A percentile compares a stretch with the other conserved stretches of the same genome.
phyloP scores from a whole-genome alignment of 345 rosid genomes.

The Clarkia xantiana region DNA sequence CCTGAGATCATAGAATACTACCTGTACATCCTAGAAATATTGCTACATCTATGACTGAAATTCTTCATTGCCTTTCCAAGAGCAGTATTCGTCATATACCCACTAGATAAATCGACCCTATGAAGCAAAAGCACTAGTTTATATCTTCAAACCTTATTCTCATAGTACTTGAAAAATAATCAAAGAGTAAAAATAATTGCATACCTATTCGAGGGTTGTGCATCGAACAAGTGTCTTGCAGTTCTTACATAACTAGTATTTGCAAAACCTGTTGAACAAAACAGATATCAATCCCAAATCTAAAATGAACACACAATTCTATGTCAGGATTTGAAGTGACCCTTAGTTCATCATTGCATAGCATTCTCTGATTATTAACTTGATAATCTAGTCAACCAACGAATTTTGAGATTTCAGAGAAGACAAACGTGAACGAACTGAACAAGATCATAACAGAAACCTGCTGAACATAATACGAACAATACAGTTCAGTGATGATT shows the following conservation, averaged over 20 bases:
- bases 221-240: slow-evolving; percentile 29
- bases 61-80: slow-evolving; percentile 69
- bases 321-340: too few species aligned
- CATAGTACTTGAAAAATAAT: neutral
- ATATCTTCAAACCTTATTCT: neutral
- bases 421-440: too few species aligned
- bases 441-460: neutral
- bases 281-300: neutral
- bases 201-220: slow-evolving; percentile 31
- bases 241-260: slow-evolving; percentile 16
- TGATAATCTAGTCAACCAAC: too few species aligned
- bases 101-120: slow-evolving; percentile 42
- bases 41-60: slow-evolving; percentile 53
- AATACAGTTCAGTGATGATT: neutral
- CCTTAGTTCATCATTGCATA: too few species aligned
- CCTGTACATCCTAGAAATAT: slow-evolving; percentile 82
- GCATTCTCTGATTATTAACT: too few species aligned
- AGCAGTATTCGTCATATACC: slow-evolving; percentile 66
- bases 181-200: neutral
- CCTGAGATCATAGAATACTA: slow-evolving; percentile 28
- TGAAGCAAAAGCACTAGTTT: slow-evolving; percentile 1
- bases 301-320: too few species aligned
- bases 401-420: too few species aligned
- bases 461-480: neutral
- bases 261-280: slow-evolving; percentile 16